A percentile compares a stretch with the other conserved stretches of the same genome.
Evolutionary conservation across 805 yeast species (phyloP).

Genomic region (Ogataea ganodermae): DNA sequence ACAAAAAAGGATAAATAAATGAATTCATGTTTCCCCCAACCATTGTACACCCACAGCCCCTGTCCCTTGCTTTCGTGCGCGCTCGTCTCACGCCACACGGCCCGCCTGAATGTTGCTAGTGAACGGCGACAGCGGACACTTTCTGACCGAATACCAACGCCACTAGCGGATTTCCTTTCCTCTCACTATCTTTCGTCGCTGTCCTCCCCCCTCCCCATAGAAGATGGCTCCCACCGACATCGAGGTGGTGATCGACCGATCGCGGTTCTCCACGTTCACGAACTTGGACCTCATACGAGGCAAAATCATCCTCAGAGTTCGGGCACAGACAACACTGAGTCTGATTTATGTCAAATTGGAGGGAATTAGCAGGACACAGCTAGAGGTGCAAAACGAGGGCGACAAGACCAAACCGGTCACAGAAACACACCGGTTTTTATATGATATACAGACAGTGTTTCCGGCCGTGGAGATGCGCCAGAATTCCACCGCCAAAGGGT

Average conservation of each 20-base stretch:
- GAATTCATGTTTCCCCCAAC: no score
- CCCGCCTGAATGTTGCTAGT: no score
- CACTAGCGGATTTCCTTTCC: no score
- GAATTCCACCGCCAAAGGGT: slow-evolving; percentile 45
- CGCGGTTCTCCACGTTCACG: slow-evolving; percentile 44
- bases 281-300: slow-evolving; percentile 49
- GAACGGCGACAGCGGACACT: no score
- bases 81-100: no score
- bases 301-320: slow-evolving; percentile 39
- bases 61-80: no score
- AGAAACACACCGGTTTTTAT: slow-evolving; percentile 49
- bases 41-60: no score
- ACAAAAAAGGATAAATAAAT: no score
- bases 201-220: neutral
- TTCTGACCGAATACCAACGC: no score
- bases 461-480: slow-evolving; percentile 52
- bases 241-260: slow-evolving; percentile 23
- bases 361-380: slow-evolving; percentile 45
- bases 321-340: slow-evolving; percentile 44
- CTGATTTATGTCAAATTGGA: slow-evolving; percentile 54
- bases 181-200: neutral
- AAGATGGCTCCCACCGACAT: slow-evolving; percentile 19
- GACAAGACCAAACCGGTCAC: slow-evolving; percentile 14
- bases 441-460: slow-evolving; percentile 51
- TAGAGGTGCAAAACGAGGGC: slow-evolving; percentile 34